Percentiles rank a stretch among this genome's conserved stretches.
phyloP scores from a whole-genome alignment of 768 basidiomycete species.

The Suillus clintonianus region DNA sequence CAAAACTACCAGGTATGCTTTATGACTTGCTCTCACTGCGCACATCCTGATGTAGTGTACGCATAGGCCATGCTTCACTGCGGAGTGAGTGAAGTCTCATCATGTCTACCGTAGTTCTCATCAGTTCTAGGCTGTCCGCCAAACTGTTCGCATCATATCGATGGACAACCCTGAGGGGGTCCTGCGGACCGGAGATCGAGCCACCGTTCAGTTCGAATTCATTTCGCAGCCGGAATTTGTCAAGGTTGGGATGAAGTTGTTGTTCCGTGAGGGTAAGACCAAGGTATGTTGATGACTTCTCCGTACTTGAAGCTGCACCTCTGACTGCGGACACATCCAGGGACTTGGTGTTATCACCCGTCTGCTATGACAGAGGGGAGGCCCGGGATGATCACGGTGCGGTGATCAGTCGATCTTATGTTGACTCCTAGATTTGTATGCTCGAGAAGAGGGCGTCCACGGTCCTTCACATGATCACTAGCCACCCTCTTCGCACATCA shows the following conservation, averaged over 20 bases:
- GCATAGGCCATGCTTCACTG: constrained; percentile 88
- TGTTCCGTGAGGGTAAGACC: constrained; percentile 95
- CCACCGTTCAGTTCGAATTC: constrained; percentile 94
- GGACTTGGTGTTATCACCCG: constrained; percentile 78
- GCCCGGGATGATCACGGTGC: not conserved
- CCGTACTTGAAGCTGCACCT: constrained; percentile 3
- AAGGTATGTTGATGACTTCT: constrained; percentile 54
- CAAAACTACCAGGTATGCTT: constrained; percentile 81
- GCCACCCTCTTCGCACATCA: not conserved
- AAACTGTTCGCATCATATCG: constrained; percentile 87
- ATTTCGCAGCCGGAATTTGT: constrained; percentile 90
- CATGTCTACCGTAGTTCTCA: constrained; percentile 3
- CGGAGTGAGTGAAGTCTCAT: constrained; percentile 52
- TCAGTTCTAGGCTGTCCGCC: constrained; percentile 69
- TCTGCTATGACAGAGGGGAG: constrained; percentile 45
- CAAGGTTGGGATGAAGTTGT: constrained; percentile 89
- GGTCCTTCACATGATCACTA: not conserved
- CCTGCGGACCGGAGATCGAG: constrained; percentile 92
- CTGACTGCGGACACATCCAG: constrained; percentile 35
- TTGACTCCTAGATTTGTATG: not conserved
- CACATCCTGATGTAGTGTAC: not conserved
- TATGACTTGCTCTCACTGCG: not conserved
- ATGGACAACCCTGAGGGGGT: constrained; percentile 91
- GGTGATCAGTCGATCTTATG: not conserved
- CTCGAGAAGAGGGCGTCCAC: not conserved